phyloP scores from a whole-genome alignment of 164 flowering plant species.

The Dillenia turbinata region DNA sequence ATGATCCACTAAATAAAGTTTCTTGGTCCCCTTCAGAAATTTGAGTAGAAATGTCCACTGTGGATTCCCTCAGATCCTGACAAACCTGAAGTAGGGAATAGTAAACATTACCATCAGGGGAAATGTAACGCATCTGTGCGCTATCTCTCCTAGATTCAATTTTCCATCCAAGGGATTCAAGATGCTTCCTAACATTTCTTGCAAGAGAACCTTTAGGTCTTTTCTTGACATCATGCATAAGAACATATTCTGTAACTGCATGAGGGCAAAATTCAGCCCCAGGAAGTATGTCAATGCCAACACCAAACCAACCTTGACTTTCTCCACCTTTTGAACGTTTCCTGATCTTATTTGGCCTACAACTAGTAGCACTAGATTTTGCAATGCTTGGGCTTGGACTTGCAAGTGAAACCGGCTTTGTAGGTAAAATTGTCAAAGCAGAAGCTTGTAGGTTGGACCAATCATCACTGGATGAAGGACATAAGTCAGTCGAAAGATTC shows the following conservation, averaged over 20 bases:
- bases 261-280: conserved; percentile 33
- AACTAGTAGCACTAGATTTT: neutral
- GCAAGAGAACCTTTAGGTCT: neutral
- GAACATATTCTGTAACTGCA: conserved; percentile 32
- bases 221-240: neutral
- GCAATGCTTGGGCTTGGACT: neutral
- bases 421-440: neutral
- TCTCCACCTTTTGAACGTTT: too few relatives aligned
- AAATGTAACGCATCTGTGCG: conserved; percentile 22
- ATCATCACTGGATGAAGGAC: too few relatives aligned
- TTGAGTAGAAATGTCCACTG: neutral
- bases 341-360: neutral
- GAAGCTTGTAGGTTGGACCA: neutral
- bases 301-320: neutral
- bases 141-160: conserved; percentile 28
- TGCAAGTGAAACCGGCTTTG: neutral
- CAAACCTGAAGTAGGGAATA: conserved; percentile 40
- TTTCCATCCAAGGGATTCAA: conserved; percentile 58
- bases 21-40: conserved; percentile 5
- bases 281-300: conserved; percentile 8
- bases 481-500: too few relatives aligned
- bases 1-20: conserved; percentile 9
- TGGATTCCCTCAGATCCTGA: conserved; percentile 7
- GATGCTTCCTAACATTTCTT: conserved; percentile 41
- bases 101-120: conserved; percentile 37